A percentile compares a stretch with the other conserved stretches of the same genome.
phyloP scores from a whole-genome alignment of 176 grass and related monocot genomes.

The Musa schizocarpa region DNA sequence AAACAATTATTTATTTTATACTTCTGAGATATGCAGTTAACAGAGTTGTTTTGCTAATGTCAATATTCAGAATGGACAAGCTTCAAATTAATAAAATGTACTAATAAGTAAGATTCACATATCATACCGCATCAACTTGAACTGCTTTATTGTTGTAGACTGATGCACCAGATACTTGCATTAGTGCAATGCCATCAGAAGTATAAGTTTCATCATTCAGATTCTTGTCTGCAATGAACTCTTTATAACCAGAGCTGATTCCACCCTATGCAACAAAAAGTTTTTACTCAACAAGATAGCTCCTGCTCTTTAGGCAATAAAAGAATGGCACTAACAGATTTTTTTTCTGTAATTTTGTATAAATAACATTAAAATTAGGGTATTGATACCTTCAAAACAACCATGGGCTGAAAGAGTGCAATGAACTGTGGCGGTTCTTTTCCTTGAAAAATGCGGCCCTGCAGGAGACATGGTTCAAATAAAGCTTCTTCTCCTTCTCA shows the following conservation, averaged over 20 bases:
- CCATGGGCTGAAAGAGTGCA: constrained; percentile 81
- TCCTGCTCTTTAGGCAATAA: constrained; percentile 6
- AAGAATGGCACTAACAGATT: not conserved
- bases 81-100: too few relatives aligned
- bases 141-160: constrained; percentile 66
- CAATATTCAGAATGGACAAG: too few relatives aligned
- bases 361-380: not conserved
- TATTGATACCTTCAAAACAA: constrained; percentile 67
- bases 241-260: too few relatives aligned
- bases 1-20: too few relatives aligned
- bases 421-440: too few relatives aligned
- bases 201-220: constrained; percentile 25
- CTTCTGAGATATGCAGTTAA: too few relatives aligned
- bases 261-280: not conserved
- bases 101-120: constrained; percentile 7
- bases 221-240: too few relatives aligned
- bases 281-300: not conserved
- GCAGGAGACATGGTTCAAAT: constrained; percentile 16
- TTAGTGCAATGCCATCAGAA: constrained; percentile 67
- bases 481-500: constrained; percentile 11
- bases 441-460: constrained; percentile 41
- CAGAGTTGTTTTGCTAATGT: too few relatives aligned
- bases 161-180: constrained; percentile 57
- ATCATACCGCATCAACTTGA: constrained; percentile 22
- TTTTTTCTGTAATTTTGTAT: not conserved